Base-by-base conservation (phyloP, 345 rosid genomes). In the Excoecaria agallocha region DNA sequence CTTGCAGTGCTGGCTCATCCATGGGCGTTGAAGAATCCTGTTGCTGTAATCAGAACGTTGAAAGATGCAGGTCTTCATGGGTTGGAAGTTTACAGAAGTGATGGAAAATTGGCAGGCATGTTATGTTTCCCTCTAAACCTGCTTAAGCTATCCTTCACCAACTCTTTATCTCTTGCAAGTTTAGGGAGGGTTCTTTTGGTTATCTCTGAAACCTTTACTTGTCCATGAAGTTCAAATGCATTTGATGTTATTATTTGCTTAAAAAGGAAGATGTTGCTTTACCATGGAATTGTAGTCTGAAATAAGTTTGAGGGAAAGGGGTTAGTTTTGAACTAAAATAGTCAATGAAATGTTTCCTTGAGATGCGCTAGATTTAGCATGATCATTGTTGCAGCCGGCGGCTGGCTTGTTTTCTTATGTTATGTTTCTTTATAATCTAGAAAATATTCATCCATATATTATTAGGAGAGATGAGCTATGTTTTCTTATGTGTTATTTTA, bases 1-100 rank as follows among this genome's bases (percentile, higher is more conserved):
- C 77, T 95, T 75, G 86, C 98, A n/a, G 97, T 95, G 56, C 88
- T 95, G 38, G 99, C 98, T 81, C 99, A 95, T 87, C 99, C 99
- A 15, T 95, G 99, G 99, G 91, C 92, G 38, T 80, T 95, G 81
- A 91, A 91, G 79, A 80, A 95, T 74, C 94, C 96, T 41, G 86
- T 80, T 66, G 73, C 87, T 20, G 74, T 95, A 41, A 85, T 90
- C 73, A 79, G 84, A 81, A 83, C 80, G 74, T 78, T 95, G 84
- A 89, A 87, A 82, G 94, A 89, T 46, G 93, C 87, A 1, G 98
- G 99, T 50, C 98, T 95, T 77, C 91, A 90, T 75, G 99, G 98
- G 39, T 49, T 95, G 51, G 99, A 95, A 87, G 98, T 87, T 68
- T 91, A 85, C 73, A 89, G 97, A 84, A 89, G 94, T 46, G 96